Base-by-base conservation (phyloP, 352 stramenopile genomes). In the Globisporangium heterothallicum region DNA sequence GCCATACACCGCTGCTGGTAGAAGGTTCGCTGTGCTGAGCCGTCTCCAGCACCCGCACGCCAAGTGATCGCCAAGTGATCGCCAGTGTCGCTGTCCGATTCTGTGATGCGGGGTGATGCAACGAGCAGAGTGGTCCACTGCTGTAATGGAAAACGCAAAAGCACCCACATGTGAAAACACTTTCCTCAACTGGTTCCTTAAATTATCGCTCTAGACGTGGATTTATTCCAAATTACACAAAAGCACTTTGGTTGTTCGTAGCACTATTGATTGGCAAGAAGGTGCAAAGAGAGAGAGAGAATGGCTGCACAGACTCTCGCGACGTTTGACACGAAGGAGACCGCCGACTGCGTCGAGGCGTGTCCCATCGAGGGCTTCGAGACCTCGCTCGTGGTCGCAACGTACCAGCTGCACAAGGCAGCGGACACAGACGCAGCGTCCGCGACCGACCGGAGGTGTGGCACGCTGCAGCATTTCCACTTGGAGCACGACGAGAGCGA, bases 281-380 rank as follows among this genome's bases (percentile, higher is more conserved):
- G 38, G 19, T 38, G 12, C 8, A n/a, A 36, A 36, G 9, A 3
- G 30, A 36, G 6, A 8, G 16, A 43, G 16, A 21, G 24, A 35
- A 59, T 50, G 30, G 44, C 32, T 44, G 68, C 51, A 51, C 49
- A 51, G 42, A 84, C 75, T 26, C 34, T 88, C n/a, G 77, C 70
- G 50, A 79, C 70, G 46, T 89, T 92, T 54, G 80, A 87, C 59
- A 92, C 80, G 35, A 56, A 49, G 13, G 74, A 91, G 72, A 91
- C 82, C 25, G 81, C 84, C 25, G 84, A 94, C 68, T 94, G 84
- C 55, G 81, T 94, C 30, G 84, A 94, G 58, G 72, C 77, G 19
- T 94, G 84, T 45, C 73, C 75, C 2, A 64, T 91, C 4, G 38
- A 54, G 24, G 79, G 74, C 43, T 77, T 79, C 26, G 76, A 90